Percentiles rank a stretch among this genome's conserved stretches.
Conservation (phyloP, 345 rosid species). For the Capsella bursapastoris region DNA sequence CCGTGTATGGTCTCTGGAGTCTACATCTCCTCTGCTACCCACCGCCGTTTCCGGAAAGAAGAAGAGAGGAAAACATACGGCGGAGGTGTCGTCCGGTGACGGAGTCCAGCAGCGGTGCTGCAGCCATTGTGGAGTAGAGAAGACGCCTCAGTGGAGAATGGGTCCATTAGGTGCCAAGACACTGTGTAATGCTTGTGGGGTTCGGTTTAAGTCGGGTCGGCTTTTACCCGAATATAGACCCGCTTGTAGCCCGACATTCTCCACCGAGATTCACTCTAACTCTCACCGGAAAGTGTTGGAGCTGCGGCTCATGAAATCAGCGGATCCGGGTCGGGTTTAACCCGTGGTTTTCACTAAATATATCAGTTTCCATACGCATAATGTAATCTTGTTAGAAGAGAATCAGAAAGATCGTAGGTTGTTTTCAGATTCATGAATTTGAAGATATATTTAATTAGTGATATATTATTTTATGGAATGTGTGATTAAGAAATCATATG, state of each 20-base stretch:
- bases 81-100: slow-evolving; percentile 20
- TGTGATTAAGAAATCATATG: background rate
- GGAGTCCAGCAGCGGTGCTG: slow-evolving; percentile 56
- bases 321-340: slow-evolving; percentile 40
- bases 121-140: slow-evolving; percentile 90
- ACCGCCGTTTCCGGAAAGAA: slow-evolving; percentile 42
- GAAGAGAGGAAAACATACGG: slow-evolving; percentile 41
- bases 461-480: background rate
- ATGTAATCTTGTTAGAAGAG: slow-evolving; percentile 1
- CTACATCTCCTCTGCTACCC: slow-evolving; percentile 47
- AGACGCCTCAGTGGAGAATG: slow-evolving; percentile 95
- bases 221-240: slow-evolving; percentile 90
- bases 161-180: slow-evolving; percentile 93
- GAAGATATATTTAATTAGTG: background rate
- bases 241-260: slow-evolving; percentile 90
- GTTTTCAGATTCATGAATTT: background rate
- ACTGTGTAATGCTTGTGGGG: slow-evolving; percentile 93
- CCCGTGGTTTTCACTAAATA: slow-evolving; percentile 35
- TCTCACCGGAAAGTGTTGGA: slow-evolving; percentile 89
- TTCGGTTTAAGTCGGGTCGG: slow-evolving; percentile 89
- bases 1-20: slow-evolving; percentile 55
- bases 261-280: slow-evolving; percentile 77
- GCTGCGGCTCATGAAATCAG: slow-evolving; percentile 68
- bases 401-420: background rate
- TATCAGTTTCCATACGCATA: slow-evolving; percentile 39